Evolutionary conservation across 129 eudicot genomes (phyloP).

Genomic region (Logfia minima): DNA sequence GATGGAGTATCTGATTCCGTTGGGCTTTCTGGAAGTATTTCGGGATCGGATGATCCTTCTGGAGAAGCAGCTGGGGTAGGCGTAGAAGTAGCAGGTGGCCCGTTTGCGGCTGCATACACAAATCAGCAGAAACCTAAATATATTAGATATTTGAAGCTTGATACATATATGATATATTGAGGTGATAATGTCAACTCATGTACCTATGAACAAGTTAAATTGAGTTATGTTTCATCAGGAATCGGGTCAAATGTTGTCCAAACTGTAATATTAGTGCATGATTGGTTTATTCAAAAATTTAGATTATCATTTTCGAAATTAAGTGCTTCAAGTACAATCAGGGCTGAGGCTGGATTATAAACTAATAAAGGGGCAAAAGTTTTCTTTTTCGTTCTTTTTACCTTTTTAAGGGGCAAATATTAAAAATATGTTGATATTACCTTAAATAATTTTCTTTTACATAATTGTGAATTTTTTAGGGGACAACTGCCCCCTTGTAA

Average conservation of each 20-base stretch:
- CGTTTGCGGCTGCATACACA: conserved; percentile 35
- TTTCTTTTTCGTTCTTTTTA: too few species aligned
- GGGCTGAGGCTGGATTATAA: too few species aligned
- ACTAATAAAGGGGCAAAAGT: too few species aligned
- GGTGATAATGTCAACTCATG: background rate
- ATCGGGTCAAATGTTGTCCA: background rate
- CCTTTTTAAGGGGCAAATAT: too few species aligned
- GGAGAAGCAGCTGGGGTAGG: conserved; percentile 52
- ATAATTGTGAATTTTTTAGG: too few species aligned
- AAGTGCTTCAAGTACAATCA: too few species aligned
- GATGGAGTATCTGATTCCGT: conserved; percentile 35
- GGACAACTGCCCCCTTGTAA: too few species aligned
- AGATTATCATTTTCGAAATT: too few species aligned
- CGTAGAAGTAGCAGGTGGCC: conserved; percentile 39
- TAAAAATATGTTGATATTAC: too few species aligned
- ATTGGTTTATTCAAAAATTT: too few species aligned
- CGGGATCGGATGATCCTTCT: conserved; percentile 34
- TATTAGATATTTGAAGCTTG: background rate
- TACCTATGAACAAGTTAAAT: background rate
- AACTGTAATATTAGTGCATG: too few species aligned
- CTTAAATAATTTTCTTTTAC: too few species aligned
- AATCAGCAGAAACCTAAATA: background rate
- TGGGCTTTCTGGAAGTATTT: conserved; percentile 37
- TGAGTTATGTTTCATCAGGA: background rate
- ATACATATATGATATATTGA: background rate